Conservation (phyloP, 2,329 filamentous ascomycete genomes). For the Bipolaris sorokiniana region DNA sequence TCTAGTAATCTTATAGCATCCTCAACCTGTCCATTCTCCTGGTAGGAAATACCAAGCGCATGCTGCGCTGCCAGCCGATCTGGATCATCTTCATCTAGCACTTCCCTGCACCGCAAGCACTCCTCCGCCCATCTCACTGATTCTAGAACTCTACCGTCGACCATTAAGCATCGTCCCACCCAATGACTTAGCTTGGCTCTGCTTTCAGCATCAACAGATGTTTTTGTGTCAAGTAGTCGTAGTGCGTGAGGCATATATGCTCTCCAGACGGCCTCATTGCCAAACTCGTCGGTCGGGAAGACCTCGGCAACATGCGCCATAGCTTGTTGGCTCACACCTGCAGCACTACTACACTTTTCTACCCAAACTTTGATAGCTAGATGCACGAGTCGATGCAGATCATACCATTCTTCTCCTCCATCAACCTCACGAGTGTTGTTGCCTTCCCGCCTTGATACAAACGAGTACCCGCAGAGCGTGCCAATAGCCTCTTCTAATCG, state of each 20-base stretch:
- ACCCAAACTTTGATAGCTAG: conserved; percentile 17
- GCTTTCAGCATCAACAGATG: background rate
- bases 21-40: background rate
- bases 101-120: background rate
- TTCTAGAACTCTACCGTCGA: conserved; percentile 1
- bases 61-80: conserved; percentile 13
- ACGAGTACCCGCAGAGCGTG: conserved; percentile 32
- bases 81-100: background rate
- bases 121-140: conserved; percentile 5
- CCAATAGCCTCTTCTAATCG: conserved; percentile 28
- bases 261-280: conserved; percentile 18
- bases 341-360: background rate
- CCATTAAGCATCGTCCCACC: background rate
- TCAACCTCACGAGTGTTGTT: background rate
- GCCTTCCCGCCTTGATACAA: conserved; percentile 20
- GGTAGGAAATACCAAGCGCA: conserved; percentile 6
- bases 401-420: conserved; percentile 3
- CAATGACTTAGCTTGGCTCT: background rate
- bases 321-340: background rate
- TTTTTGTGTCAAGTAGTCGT: conserved; percentile 8
- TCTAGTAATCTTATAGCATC: conserved; percentile 14
- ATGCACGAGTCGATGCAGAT: conserved; percentile 25
- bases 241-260: conserved; percentile 22
- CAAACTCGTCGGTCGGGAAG: conserved; percentile 16
- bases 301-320: conserved; percentile 12